Base-by-base conservation (phyloP, 2,329 filamentous ascomycete genomes). In the Colletotrichum acutatum region DNA sequence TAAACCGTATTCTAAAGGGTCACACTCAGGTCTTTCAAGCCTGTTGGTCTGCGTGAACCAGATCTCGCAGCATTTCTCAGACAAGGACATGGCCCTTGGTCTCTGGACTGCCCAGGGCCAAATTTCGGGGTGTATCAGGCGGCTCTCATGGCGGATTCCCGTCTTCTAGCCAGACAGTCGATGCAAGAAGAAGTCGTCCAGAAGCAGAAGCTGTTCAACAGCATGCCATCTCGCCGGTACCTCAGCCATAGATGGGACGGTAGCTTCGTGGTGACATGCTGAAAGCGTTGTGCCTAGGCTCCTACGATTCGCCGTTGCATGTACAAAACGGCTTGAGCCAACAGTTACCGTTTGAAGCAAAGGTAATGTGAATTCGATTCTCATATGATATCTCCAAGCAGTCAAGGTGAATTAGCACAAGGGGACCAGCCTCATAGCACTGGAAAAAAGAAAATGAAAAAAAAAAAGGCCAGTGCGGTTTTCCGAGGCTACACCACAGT, bases 1-100 rank as follows among this genome's bases (percentile, higher is more conserved):
- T 58, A 22, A 61, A 54, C 22, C 42, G 30, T 69, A 32, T 68
- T 59, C 24, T 24, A 12, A 42, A 26, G 26, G 32, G 53, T 53
- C 53, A 46, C 52, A 46, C 46, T 64, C 11, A 59, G 19, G 42
- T 32, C 59, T 34, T n/a, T 49, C 42, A 63, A 53, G 53, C 46
- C 46, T 59, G 32, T 42, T 53, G 53, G 53, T 30, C 24, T 53
- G 66, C 70, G 59, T 59, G 59, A 64, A 59, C 66, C 54, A 66
- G 59, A 64, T 69, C 54, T 69, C 59, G 26, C 26, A 26, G 54
- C 24, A 54, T 59, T 24, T 46, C 30, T 8, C 42, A 28, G 63
- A 7, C 53, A 26, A 28, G 32, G 49, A 56, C n/a, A 24, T 19
- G 19, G 32, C 54, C 16, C 28, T 62, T 37, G 42, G 49, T 26